phyloP scores from a whole-genome alignment of 129 eudicot genomes.

The Smallanthus sonchifolius region DNA sequence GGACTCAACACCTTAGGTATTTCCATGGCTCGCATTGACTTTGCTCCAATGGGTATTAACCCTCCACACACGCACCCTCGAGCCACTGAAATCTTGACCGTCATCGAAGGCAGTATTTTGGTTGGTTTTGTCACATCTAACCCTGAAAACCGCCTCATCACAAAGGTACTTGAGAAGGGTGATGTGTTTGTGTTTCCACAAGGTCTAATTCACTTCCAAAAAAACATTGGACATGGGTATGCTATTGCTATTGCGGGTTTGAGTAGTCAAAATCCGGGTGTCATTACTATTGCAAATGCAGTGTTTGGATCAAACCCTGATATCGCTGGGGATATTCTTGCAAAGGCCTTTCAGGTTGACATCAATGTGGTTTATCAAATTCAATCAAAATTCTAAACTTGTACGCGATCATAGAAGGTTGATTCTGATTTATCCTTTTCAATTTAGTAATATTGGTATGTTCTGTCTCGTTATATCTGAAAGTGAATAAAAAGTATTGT shows the following conservation, averaged over 20 bases:
- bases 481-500: neutral
- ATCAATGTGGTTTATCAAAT: neutral
- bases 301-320: slow-evolving; percentile 33
- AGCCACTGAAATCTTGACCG: slow-evolving; percentile 33
- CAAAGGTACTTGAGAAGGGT: slow-evolving; percentile 30
- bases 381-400: slow-evolving; percentile 17
- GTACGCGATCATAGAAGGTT: neutral
- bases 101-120: slow-evolving; percentile 25
- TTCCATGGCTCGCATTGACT: slow-evolving; percentile 41
- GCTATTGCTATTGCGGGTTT: slow-evolving; percentile 28
- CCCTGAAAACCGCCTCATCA: slow-evolving; percentile 33
- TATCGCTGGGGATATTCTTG: slow-evolving; percentile 20
- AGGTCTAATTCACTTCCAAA: slow-evolving; percentile 43
- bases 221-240: slow-evolving; percentile 14
- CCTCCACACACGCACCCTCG: slow-evolving; percentile 40
- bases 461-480: neutral
- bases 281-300: slow-evolving; percentile 29
- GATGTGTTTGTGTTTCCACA: slow-evolving; percentile 46
- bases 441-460: neutral
- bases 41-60: slow-evolving; percentile 35
- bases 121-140: slow-evolving; percentile 45
- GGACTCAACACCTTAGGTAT: slow-evolving; percentile 47
- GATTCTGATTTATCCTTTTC: neutral
- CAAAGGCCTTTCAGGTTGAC: slow-evolving; percentile 31
- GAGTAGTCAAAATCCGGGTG: slow-evolving; percentile 45